A percentile compares a stretch with the other conserved stretches of the same genome.
These are phyloP conservation scores for Citrullus amarus DNA, from an alignment of 306 rosid species.

Conservation along the genomic window DNA sequence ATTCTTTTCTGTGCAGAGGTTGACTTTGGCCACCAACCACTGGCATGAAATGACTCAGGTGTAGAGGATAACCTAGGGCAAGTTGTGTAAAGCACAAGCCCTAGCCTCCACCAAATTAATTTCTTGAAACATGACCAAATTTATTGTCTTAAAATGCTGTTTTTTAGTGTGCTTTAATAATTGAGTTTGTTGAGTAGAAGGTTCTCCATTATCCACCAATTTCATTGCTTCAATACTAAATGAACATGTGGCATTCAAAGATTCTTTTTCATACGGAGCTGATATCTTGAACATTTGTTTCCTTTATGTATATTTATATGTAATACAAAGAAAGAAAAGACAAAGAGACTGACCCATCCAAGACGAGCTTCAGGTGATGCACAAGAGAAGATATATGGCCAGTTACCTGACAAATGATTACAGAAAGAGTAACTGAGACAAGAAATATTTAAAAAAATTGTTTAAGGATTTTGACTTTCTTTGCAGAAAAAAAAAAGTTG, in stretches of 20 bases:
- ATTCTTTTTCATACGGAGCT: not conserved
- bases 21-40: not conserved
- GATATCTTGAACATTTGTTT: not conserved
- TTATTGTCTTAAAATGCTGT: not conserved
- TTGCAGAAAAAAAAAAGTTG: not conserved
- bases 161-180: not conserved
- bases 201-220: not conserved
- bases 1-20: not conserved
- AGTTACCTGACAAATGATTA: constrained; percentile 52
- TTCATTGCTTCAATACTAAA: not conserved
- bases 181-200: not conserved
- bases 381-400: constrained; percentile 97
- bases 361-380: constrained; percentile 92
- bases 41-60: not conserved
- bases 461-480: not conserved
- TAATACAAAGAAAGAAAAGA: not conserved
- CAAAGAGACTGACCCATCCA: constrained; percentile 74
- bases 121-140: not conserved
- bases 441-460: constrained; percentile 14
- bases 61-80: not conserved
- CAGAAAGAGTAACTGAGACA: constrained; percentile 5
- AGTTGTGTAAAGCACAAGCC: not conserved
- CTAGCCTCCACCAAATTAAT: not conserved
- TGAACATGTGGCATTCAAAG: not conserved
- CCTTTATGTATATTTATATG: not conserved